Base-by-base conservation (phyloP, 257 asterid genomes). In the Agastache rugosa region DNA sequence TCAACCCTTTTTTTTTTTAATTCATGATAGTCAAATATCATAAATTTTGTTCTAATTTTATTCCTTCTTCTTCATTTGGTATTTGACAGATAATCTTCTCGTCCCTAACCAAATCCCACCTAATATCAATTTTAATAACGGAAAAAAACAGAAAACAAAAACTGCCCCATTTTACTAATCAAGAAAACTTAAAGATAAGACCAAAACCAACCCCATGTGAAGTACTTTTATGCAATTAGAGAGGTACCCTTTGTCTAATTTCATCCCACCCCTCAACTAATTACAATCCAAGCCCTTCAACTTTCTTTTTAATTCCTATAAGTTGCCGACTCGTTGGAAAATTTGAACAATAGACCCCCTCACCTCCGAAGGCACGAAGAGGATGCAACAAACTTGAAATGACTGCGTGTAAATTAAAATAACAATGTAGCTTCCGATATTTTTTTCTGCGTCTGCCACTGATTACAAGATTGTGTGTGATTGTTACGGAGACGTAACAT, bases 31-130 rank as follows among this genome's bases (percentile, higher is more conserved):
- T 81, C 77, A 81, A 63, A 69, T 48, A 56, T n/a, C 61, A 77
- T 55, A 25, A 66, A 31, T n/a, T 79, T 63, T 75, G 63, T 64
- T 72, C 27, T 12, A 55, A 27, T 22, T 69, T 1, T 42, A 8
- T 67, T 78, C 69, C 20, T 29, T 7, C 50, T 51, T 69, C 61
- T 22, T 64, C 10, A 53, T 77, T 71, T 67, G 45, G 66, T 19
- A 69, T 71, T 69, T 72, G 61, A 56, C 70, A 76, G 45, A 76
- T 65, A 69, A 79, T 81, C 75, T 60, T 64, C 78, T 76, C 62
- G 71, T 53, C 80, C 69, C 60, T 15, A 83, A 86, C 91, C 93
- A 86, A 93, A 89, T 75, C 83, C 79, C 83, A 91, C 96, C 97
- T 89, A 89, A 89, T 86, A 73, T 83, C 71, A 54, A 72, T 71